Percentiles rank a stretch among this genome's conserved stretches.
phyloP scores from a whole-genome alignment of 805 yeast genomes.

The Yamadazyma takamatsuzukensis region DNA sequence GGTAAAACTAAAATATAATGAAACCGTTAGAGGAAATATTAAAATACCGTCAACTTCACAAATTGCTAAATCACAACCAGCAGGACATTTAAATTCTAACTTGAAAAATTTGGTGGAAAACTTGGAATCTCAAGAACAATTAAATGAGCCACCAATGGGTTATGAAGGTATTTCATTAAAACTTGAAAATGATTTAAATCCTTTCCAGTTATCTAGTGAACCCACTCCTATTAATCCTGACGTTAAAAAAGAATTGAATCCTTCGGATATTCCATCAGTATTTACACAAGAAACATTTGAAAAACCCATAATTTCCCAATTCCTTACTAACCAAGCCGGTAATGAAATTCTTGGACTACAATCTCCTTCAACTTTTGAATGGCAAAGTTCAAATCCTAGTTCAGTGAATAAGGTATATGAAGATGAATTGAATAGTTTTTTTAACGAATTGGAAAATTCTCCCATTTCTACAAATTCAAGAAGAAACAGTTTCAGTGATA shows the following conservation, averaged over 20 bases:
- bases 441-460: constrained; percentile 12
- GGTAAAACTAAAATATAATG: constrained; percentile 51
- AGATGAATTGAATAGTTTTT: constrained; percentile 10
- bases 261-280: not conserved
- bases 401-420: constrained; percentile 6
- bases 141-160: not conserved
- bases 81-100: constrained; percentile 36
- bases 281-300: constrained; percentile 2
- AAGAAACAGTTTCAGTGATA: constrained; percentile 9
- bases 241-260: too few relatives aligned
- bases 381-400: constrained; percentile 10
- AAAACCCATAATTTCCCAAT: constrained; percentile 1
- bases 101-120: constrained; percentile 36
- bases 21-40: constrained; percentile 23
- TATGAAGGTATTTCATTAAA: not conserved
- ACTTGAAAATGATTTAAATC: constrained; percentile 7
- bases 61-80: constrained; percentile 17
- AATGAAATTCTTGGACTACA: not conserved
- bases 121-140: constrained; percentile 13
- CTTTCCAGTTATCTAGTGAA: constrained; percentile 2
- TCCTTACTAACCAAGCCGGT: not conserved
- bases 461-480: constrained; percentile 12
- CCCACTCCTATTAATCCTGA: not conserved
- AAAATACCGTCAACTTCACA: constrained; percentile 17
- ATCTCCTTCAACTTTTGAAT: constrained; percentile 11